phyloP scores from a whole-genome alignment of 164 flowering plant genomes.

The Annona squamosa region DNA sequence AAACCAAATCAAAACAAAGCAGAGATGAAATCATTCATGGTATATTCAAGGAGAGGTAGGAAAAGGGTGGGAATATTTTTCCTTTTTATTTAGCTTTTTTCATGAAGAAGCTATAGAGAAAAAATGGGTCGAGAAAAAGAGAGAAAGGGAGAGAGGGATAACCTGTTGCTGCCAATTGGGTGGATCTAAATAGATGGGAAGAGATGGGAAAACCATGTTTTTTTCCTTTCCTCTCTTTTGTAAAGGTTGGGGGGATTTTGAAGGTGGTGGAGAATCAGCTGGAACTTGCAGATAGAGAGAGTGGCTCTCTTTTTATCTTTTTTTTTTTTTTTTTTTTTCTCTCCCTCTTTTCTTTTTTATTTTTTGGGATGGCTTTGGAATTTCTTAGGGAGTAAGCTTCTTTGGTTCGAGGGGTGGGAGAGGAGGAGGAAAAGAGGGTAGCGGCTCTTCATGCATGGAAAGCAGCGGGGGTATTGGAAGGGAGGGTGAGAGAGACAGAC shows the following conservation, averaged over 20 bases:
- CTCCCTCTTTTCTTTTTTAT: constrained; percentile 21
- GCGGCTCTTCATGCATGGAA: constrained; percentile 32
- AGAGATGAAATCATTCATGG: constrained; percentile 25
- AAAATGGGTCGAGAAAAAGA: constrained; percentile 12
- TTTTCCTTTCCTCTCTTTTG: constrained; percentile 30
- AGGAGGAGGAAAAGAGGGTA: constrained; percentile 14
- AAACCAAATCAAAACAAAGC: constrained; percentile 14
- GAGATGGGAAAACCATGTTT: constrained; percentile 68
- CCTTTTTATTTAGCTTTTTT: constrained; percentile 34
- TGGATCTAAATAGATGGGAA: constrained; percentile 74
- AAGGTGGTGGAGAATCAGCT: constrained; percentile 57
- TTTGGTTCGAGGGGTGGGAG: constrained; percentile 21
- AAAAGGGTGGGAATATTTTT: constrained; percentile 33
- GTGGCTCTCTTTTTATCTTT: constrained; percentile 4
- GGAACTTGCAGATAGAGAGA: constrained; percentile 27
- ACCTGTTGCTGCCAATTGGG: constrained; percentile 84
- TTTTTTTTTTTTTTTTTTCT: constrained; percentile 19
- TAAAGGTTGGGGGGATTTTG: constrained; percentile 46
- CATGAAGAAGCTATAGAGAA: constrained; percentile 23
- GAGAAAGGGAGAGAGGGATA: constrained; percentile 16
- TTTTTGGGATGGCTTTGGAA: constrained; percentile 7
- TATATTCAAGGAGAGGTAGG: constrained; percentile 39
- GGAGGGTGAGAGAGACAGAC: constrained; percentile 1
- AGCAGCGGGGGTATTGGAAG: constrained; percentile 4
- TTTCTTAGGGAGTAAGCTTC: constrained; percentile 47